phyloP scores from a whole-genome alignment of 768 basidiomycete species.

The Scleroderma bovista region DNA sequence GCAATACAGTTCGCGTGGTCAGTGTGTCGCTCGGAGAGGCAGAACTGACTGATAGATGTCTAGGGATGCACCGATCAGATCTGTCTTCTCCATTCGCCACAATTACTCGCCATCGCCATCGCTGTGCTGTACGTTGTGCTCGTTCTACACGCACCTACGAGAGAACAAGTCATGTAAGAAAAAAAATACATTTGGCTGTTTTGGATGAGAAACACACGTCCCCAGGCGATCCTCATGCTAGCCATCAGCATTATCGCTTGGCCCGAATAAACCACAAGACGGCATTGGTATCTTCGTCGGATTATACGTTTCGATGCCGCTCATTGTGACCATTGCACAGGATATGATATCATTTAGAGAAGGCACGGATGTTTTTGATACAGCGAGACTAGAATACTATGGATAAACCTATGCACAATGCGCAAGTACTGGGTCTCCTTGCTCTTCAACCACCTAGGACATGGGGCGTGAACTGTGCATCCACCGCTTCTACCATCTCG shows the following conservation, averaged over 20 bases:
- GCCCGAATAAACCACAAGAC: conserved; percentile 47
- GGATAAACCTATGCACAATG: too few relatives aligned
- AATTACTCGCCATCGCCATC: conserved; percentile 88
- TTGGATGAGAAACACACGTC: conserved; percentile 22
- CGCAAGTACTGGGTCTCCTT: too few relatives aligned
- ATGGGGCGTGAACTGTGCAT: too few relatives aligned
- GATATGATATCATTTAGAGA: too few relatives aligned
- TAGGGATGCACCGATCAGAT: conserved; percentile 94
- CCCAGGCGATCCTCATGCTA: conserved; percentile 55
- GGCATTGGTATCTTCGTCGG: conserved; percentile 78
- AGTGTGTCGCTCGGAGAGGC: conserved; percentile 13
- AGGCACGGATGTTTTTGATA: too few relatives aligned
- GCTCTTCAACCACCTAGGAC: too few relatives aligned
- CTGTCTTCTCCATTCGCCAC: conserved; percentile 93
- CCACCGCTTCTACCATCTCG: too few relatives aligned
- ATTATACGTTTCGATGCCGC: conserved; percentile 78
- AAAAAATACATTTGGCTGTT: conserved; percentile 22
- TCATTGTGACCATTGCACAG: too few relatives aligned
- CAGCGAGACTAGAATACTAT: too few relatives aligned
- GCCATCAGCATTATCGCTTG: conserved; percentile 27
- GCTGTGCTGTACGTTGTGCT: conserved; percentile 89
- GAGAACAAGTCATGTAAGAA: too few relatives aligned
- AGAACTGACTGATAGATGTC: neutral
- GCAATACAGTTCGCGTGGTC: conserved; percentile 91
- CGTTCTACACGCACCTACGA: too few relatives aligned